phyloP scores from a whole-genome alignment of 371 early-diverging fungal genomes.

The Mortierella sp. region DNA sequence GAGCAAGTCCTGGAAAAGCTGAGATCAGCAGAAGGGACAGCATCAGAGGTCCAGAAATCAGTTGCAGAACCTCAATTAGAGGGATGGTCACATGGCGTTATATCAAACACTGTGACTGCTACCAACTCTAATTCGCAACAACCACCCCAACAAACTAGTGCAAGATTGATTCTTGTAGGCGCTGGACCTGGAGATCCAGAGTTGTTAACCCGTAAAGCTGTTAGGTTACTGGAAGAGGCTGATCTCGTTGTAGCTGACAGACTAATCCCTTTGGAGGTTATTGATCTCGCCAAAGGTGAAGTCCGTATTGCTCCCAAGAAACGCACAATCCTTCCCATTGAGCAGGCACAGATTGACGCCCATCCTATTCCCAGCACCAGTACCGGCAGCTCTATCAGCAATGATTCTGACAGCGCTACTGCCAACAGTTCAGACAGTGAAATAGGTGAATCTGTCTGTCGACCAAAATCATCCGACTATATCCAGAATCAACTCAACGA shows the following conservation, averaged over 20 bases:
- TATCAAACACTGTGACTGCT: constrained; percentile 6
- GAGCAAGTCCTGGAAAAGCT: constrained; percentile 36
- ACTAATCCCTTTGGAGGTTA: constrained; percentile 76
- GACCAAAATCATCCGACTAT: constrained; percentile 59
- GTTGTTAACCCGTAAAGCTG: constrained; percentile 81
- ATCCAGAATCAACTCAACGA: constrained; percentile 81
- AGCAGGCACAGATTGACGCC: constrained; percentile 12
- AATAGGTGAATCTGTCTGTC: constrained; percentile 5
- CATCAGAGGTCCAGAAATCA: neutral
- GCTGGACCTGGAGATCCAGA: constrained; percentile 92
- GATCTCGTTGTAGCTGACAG: constrained; percentile 89
- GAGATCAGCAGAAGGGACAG: neutral
- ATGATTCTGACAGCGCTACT: neutral
- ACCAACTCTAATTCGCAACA: neutral
- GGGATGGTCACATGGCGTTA: neutral
- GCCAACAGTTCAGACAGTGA: constrained; percentile 20
- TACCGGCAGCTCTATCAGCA: neutral
- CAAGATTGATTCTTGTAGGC: constrained; percentile 79
- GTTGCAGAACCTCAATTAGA: neutral
- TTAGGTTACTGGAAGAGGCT: constrained; percentile 70
- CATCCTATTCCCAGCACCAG: constrained; percentile 36
- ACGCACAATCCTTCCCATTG: constrained; percentile 19
- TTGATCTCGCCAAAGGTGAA: constrained; percentile 70
- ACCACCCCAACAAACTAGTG: constrained; percentile 28
- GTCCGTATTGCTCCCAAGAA: constrained; percentile 78